Base-by-base conservation (phyloP, 179 eudicot species). In the Patellifolia procumbens region DNA sequence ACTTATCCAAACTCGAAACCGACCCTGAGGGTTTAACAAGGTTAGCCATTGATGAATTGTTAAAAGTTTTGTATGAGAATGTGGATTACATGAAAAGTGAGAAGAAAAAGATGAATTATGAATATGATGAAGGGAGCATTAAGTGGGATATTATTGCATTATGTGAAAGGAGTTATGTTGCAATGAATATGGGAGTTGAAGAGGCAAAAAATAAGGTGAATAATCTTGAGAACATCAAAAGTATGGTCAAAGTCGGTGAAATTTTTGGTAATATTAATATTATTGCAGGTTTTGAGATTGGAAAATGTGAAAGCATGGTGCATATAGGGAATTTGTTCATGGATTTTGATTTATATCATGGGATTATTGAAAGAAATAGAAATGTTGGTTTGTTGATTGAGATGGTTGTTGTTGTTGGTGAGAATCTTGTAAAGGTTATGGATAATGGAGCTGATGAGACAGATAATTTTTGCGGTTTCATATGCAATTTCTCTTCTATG, bases 291-390 rank as follows among this genome's bases (percentile, higher is more conserved):
- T 61, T 58, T 69, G 29, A 77, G 61, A 59, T 69, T 65, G 61
- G 39, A n/a, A 77, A 69, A n/a, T 77, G 75, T 77, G 61, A 69
- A 46, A 59, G 29, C 3, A 32, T 59, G 39, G 75, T 77, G 59
- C 60, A 60, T 39, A 42, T 70, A 15, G 55, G 56, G 12, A 3
- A 52, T 53, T 53, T 53, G 59, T 53, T 22, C 28, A 20, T 53
- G 32, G 48, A 68, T 68, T 55, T 69, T 7, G 58, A 17, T 68
- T 56, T 56, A 22, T 0, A 56, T 51, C 24, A 68, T 12, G 37
- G 5, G 17, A 69, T 76, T 69, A 4, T 3, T 68, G 80, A 69
- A 39, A 76, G 51, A 56, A 76, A 76, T 32, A 20, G 24, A 58
- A 31, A 13, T 13, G 2, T 68, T 32, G 35, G 59, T 6, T 31